These are phyloP conservation scores for Chenopodium album DNA, from an alignment of 148 eudicot genomes.

Conservation along the genomic window DNA sequence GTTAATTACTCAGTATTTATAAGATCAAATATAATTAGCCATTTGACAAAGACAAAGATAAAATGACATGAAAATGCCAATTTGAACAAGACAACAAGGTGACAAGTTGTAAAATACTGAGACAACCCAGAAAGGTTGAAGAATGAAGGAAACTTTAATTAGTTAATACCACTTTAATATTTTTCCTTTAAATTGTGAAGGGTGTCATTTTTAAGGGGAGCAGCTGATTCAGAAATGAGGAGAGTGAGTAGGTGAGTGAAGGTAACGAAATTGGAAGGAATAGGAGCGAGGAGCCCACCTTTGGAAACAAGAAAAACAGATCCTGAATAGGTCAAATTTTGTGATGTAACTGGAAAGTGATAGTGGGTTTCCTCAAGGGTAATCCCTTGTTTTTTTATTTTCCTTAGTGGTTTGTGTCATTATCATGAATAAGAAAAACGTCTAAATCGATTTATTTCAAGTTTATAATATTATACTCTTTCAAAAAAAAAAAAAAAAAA, in stretches of 20 bases:
- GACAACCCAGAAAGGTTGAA: not conserved
- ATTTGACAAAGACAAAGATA: conserved; percentile 4
- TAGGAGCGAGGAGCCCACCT: conserved; percentile 29
- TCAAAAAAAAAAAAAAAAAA: too few species aligned
- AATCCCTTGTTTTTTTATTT: conserved; percentile 1
- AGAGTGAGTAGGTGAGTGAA: conserved; percentile 19
- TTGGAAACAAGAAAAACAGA: conserved; percentile 25
- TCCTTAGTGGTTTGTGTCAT: not conserved
- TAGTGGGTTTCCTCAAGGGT: conserved; percentile 30
- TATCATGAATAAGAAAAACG: conserved; percentile 5
- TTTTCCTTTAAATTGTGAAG: not conserved
- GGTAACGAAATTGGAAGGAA: conserved; percentile 21
- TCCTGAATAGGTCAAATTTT: conserved; percentile 27
- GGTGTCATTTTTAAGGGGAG: conserved; percentile 24
- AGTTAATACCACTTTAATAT: not conserved
- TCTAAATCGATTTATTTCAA: not conserved
- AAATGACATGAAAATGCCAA: conserved; percentile 23
- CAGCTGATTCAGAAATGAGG: conserved; percentile 6
- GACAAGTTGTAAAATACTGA: conserved; percentile 18
- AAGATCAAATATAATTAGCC: not conserved
- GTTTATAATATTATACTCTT: not conserved
- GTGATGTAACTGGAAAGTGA: conserved; percentile 36
- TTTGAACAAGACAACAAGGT: conserved; percentile 18
- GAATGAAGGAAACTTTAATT: not conserved
- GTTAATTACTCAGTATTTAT: not conserved